These are phyloP conservation scores for Myxozyma nipponensis DNA, from an alignment of 805 yeast species.

Conservation along the genomic window DNA sequence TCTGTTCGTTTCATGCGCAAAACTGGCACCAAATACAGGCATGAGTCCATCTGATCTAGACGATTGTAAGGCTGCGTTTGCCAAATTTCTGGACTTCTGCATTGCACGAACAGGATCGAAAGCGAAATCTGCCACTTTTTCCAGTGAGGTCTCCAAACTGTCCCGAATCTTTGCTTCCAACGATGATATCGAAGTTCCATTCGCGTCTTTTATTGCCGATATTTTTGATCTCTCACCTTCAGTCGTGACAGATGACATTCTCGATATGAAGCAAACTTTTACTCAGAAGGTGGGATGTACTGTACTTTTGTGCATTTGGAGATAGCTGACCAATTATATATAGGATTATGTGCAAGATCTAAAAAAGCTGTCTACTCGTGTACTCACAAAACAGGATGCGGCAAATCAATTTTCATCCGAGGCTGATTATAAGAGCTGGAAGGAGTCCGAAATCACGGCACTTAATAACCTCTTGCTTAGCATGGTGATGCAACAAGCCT, in stretches of 20 bases:
- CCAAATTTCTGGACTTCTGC: slow-evolving; percentile 8
- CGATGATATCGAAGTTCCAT: slow-evolving; percentile 5
- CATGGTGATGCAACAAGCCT: slow-evolving; percentile 9
- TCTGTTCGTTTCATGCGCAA: slow-evolving; percentile 4
- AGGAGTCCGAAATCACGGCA: slow-evolving; percentile 38
- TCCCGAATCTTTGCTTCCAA: background rate
- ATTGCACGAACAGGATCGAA: slow-evolving; percentile 8
- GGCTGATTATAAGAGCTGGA: slow-evolving; percentile 43
- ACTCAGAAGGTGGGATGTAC: background rate
- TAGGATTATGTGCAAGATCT: slow-evolving; percentile 21
- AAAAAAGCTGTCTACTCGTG: slow-evolving; percentile 5
- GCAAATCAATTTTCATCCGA: slow-evolving; percentile 38
- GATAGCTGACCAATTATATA: background rate
- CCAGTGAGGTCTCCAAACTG: slow-evolving; percentile 1
- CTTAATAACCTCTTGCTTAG: slow-evolving; percentile 34
- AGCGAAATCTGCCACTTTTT: background rate
- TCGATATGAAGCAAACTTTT: background rate
- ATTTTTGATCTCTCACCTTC: slow-evolving; percentile 5
- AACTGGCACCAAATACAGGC: background rate
- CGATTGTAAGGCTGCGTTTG: slow-evolving; percentile 9
- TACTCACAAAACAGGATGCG: background rate
- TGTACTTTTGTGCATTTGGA: background rate
- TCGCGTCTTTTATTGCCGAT: slow-evolving; percentile 5
- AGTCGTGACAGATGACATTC: slow-evolving; percentile 10
- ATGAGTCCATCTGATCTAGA: background rate